Base-by-base conservation (phyloP, 2,329 filamentous ascomycete species). In the Fusarium decemcellulare region DNA sequence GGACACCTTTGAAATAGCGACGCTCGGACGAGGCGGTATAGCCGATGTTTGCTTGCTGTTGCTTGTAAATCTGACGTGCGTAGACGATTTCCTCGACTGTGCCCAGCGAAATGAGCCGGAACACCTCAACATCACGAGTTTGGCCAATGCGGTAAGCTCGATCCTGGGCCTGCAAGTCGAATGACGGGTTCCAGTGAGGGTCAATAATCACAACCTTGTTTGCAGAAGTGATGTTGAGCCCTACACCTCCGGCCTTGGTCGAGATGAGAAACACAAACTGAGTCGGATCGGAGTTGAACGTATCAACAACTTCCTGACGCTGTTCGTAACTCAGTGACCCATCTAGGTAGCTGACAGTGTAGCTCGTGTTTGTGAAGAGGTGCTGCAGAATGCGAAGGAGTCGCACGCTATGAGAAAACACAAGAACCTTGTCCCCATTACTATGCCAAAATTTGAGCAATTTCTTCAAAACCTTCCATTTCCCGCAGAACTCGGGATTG, bases 161-260 rank as follows among this genome's bases (percentile, higher is more conserved):
- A 76, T 99, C 96, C 80, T 99, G 96, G 0, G 96, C 96, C 79
- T 99, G 96, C 1, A 98, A 86, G 75, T 99, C 96, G 72, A 96
- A 95, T 2, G 93, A 89, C 0, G 96, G 96, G 71, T 99, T 99
- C 96, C 96, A 99, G 74, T 98, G 96, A 0, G 96, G 96, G 77
- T 98, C 96, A 50, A 98, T 91, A 37, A 99, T 93, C 42, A 99
- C 95, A 0, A 99, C 96, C 81, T 98, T 98, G 81, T 99, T 99
- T 2, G 96, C 96, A 2, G 94, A 96, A 0, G 95, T 97, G 76
- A 99, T 98, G 77, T 99, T 99, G 30, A 99, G 85, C 0, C 96
- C 96, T 1, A 98, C 92, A 6, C 96, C 96, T 27, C 96, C 96
- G 4, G 96, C 95, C 76, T 92, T 93, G 8, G 96, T 98, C 23